phyloP scores from a whole-genome alignment of 352 stramenopile species.

The Thraustochytrium sp. region DNA sequence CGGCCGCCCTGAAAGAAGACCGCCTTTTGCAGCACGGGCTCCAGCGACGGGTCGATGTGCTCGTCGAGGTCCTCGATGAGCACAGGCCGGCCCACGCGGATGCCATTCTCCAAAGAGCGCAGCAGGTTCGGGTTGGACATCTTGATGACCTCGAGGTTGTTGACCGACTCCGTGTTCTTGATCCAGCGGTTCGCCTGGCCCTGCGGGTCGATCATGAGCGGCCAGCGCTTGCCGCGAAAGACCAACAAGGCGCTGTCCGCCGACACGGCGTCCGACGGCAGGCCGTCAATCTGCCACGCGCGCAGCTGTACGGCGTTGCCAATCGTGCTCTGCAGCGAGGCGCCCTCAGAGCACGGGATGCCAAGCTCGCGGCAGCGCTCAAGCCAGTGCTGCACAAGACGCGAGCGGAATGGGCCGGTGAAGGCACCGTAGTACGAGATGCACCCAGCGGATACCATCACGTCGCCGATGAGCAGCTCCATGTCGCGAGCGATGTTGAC shows the following conservation, averaged over 20 bases:
- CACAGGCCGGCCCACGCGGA: constrained; percentile 74
- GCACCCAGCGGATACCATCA: constrained; percentile 81
- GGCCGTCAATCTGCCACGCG: constrained; percentile 81
- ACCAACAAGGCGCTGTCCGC: constrained; percentile 86
- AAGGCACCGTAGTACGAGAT: constrained; percentile 90
- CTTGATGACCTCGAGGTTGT: constrained; percentile 57
- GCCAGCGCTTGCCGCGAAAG: constrained; percentile 77
- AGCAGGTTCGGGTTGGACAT: constrained; percentile 68
- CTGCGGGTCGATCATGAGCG: constrained; percentile 88
- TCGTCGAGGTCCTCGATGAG: constrained; percentile 88
- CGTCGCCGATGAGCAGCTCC: constrained; percentile 85
- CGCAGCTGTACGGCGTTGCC: constrained; percentile 80
- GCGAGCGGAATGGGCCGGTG: constrained; percentile 75
- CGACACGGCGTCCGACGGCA: constrained; percentile 81
- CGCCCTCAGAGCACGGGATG: constrained; percentile 80
- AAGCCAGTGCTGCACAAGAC: constrained; percentile 74
- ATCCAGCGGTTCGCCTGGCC: constrained; percentile 88
- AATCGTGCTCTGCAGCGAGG: constrained; percentile 64
- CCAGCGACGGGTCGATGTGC: constrained; percentile 76
- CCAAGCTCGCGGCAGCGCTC: constrained; percentile 54
- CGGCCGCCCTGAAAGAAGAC: constrained; percentile 82
- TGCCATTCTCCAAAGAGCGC: constrained; percentile 78
- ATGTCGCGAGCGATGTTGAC: constrained; percentile 63
- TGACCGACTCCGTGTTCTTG: constrained; percentile 69
- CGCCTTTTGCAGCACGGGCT: constrained; percentile 83